Base-by-base conservation (phyloP, 148 eudicot species). In the Gaultheria prostrata region DNA sequence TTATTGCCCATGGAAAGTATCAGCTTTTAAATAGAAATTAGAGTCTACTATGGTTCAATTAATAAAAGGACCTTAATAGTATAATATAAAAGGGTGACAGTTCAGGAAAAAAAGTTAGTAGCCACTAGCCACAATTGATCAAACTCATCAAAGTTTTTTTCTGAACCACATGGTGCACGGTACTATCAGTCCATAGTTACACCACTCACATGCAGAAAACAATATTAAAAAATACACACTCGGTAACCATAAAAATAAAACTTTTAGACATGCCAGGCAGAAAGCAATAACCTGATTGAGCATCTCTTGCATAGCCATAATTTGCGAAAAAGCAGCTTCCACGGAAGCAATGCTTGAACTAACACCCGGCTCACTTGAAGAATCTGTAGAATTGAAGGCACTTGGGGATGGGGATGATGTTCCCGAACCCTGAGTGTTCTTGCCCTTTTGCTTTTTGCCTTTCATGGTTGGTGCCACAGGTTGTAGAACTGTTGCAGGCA, bases 381-480 rank as follows among this genome's bases (percentile, higher is more conserved):
- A 86, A 84, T 93, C 98, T 33, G 89, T 86, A 15, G 91, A 86
- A 75, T 89, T 89, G 56, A 91, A 91, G 79, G 86, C 90, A 91
- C 93, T 88, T 51, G 84, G 90, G 48, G 94, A 87, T 76, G 94
- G 89, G 45, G 92, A 88, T 73, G 87, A 82, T 75, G 89, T 90
- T 80, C 88, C 87, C 21, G 95, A 94, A 78, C 86, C 95, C 78
- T 92, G 92, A 82, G 92, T 77, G 80, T 84, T 88, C 89, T 90
- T 94, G 51, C 89, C 92, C 87, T 92, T 94, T 63, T 93, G 92
- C 65, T 89, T 97, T 91, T 91, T 93, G 78, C 92, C 90, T 89
- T 92, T 92, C 8, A 84, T 75, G 83, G 70, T 84, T 50, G 92
- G 88, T 50, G 88, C 83, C 21, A 90, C 80, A 53, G 87, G 87